These are phyloP conservation scores for Beauveria sp. DNA, from an alignment of 2,329 filamentous ascomycete genomes.

Conservation along the genomic window DNA sequence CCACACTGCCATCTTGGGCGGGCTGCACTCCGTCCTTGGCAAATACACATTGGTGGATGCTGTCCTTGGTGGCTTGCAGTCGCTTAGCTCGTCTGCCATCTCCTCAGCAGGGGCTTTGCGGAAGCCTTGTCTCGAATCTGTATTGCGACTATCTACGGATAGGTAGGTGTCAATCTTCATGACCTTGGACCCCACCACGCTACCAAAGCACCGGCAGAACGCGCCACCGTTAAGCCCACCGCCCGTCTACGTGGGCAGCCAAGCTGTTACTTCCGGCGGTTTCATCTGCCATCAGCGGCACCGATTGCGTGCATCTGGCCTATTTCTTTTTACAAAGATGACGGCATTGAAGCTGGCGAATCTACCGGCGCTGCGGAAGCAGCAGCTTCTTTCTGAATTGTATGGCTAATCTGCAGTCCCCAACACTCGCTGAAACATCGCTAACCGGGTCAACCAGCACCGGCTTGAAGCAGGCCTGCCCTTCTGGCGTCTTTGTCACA, in stretches of 20 bases:
- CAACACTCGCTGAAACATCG: not conserved
- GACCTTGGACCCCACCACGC: not conserved
- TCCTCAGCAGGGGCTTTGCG: too few relatives aligned
- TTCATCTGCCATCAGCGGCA: not conserved
- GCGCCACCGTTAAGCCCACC: not conserved
- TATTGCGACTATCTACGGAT: too few relatives aligned
- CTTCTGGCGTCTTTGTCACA: constrained; percentile 79
- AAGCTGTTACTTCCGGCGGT: not conserved
- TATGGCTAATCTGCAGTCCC: constrained; percentile 34
- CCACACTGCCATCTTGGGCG: too few relatives aligned
- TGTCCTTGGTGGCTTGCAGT: too few relatives aligned
- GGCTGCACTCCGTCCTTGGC: too few relatives aligned
- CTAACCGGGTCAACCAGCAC: constrained; percentile 44
- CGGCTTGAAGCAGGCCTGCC: constrained; percentile 73
- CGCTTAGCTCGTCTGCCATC: too few relatives aligned
- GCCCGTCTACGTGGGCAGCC: not conserved
- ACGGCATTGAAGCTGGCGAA: constrained; percentile 34
- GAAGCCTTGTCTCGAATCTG: too few relatives aligned
- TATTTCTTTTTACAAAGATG: constrained; percentile 27
- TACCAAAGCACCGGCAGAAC: not conserved
- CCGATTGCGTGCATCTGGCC: not conserved
- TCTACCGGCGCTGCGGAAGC: constrained; percentile 55
- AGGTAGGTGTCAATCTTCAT: too few relatives aligned
- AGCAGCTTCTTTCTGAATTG: constrained; percentile 78
- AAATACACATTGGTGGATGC: too few relatives aligned